These are phyloP conservation scores for Climacium dendroides DNA, from an alignment of 225 moss, liverwort and hornwort species.

Conservation along the genomic window DNA sequence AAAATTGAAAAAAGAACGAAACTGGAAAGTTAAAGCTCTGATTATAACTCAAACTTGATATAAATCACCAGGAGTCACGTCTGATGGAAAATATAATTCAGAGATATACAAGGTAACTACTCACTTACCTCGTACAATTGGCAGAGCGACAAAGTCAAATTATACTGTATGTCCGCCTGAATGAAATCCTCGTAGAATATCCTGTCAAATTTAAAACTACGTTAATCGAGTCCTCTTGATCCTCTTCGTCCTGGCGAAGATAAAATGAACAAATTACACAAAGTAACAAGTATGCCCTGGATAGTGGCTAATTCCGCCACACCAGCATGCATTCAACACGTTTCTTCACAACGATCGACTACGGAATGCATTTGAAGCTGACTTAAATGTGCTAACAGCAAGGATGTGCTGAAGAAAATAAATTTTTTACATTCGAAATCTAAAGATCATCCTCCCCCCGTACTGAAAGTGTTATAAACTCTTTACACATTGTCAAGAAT, in stretches of 20 bases:
- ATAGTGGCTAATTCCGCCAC: not conserved
- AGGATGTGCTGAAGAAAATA: not conserved
- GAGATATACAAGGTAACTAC: not conserved
- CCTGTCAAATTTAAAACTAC: slow-evolving; percentile 34
- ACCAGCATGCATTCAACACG: not conserved
- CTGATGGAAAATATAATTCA: not conserved
- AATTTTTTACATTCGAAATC: not conserved
- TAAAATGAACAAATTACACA: not conserved
- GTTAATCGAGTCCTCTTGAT: slow-evolving; percentile 18
- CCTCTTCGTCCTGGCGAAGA: slow-evolving; percentile 11
- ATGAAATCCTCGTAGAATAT: slow-evolving; percentile 26
- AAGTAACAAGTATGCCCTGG: not conserved
- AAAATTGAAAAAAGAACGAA: not conserved
- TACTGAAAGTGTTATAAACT: not conserved
- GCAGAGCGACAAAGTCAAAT: slow-evolving; percentile 32
- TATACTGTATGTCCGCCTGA: slow-evolving; percentile 29
- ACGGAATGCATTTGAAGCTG: not conserved
- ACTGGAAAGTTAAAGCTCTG: not conserved
- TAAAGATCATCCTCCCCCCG: not conserved
- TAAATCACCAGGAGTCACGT: not conserved
- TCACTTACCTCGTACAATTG: slow-evolving; percentile 18
- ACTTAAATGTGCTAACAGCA: not conserved
- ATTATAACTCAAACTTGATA: not conserved
- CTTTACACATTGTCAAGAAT: not conserved
- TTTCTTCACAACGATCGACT: not conserved